A percentile compares a stretch with the other conserved stretches of the same genome.
These are phyloP conservation scores for Globisporangium mamillatum DNA, from an alignment of 352 stramenopile species.

Conservation along the genomic window DNA sequence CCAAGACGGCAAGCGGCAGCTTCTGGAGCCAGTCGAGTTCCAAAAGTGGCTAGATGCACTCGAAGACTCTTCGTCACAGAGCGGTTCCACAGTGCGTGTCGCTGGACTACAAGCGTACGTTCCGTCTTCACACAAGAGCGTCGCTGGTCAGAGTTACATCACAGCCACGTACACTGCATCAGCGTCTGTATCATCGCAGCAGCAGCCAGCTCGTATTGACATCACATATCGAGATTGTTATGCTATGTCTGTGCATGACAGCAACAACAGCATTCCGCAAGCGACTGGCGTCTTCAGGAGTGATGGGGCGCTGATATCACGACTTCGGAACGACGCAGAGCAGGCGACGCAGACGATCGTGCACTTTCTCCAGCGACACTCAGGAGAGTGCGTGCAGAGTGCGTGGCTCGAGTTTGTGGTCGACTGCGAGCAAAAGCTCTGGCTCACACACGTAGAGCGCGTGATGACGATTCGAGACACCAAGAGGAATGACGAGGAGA, in stretches of 20 bases:
- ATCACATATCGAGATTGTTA: conserved; percentile 21
- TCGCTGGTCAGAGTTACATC: neutral
- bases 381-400: conserved; percentile 18
- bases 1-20: conserved; percentile 9
- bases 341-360: conserved; percentile 21
- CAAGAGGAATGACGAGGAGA: neutral
- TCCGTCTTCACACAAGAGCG: neutral
- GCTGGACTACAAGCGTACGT: conserved; percentile 26
- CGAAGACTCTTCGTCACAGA: neutral
- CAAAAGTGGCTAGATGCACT: conserved; percentile 25
- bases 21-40: conserved; percentile 19
- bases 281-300: neutral
- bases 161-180: neutral
- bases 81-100: neutral
- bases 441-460: conserved; percentile 35
- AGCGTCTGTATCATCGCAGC: conserved; percentile 7
- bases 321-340: conserved; percentile 29
- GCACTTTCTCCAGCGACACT: conserved; percentile 22
- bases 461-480: conserved; percentile 7
- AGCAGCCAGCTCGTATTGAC: conserved; percentile 15
- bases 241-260: neutral
- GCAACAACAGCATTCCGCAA: neutral
- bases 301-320: neutral
- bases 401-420: conserved; percentile 36
- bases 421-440: conserved; percentile 30